These are phyloP conservation scores for Aspergillus indologenus DNA, from an alignment of 495 filamentous ascomycete species.

Conservation along the genomic window DNA sequence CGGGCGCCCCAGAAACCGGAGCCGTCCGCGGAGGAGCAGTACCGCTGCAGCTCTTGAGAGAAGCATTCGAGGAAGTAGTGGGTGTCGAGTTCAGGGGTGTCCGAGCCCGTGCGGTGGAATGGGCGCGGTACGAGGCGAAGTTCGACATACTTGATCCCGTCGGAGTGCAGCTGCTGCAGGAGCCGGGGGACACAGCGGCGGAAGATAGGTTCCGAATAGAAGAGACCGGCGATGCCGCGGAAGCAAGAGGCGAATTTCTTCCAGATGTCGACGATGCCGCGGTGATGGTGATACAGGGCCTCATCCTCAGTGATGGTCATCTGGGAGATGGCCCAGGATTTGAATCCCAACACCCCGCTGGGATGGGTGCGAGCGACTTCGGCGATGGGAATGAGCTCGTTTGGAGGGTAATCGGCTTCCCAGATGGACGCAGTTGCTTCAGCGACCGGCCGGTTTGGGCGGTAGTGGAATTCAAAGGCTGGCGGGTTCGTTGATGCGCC, in stretches of 20 bases:
- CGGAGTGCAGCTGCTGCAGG: slow-evolving; percentile 13
- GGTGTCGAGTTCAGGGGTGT: slow-evolving; percentile 5
- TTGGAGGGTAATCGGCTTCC: slow-evolving; percentile 7
- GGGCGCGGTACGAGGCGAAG: slow-evolving; percentile 10
- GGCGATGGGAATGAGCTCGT: slow-evolving; percentile 1
- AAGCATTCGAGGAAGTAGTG: slow-evolving; percentile 15
- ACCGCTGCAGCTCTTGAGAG: slow-evolving; percentile 11
- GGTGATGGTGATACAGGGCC: slow-evolving; percentile 13
- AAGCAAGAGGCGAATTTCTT: slow-evolving; percentile 13
- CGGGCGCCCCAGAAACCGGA: slow-evolving; percentile 13
- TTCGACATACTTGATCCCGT: slow-evolving; percentile 16
- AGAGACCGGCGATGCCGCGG: slow-evolving; percentile 9
- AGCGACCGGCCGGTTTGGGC: not conserved
- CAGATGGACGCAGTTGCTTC: slow-evolving; percentile 2
- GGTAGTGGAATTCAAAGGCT: slow-evolving; percentile 10
- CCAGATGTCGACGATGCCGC: slow-evolving; percentile 15
- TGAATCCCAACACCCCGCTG: slow-evolving; percentile 7
- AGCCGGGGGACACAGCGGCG: slow-evolving; percentile 14
- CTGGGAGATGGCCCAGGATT: slow-evolving; percentile 11
- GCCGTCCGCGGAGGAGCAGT: slow-evolving; percentile 10
- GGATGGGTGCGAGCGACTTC: slow-evolving; percentile 6
- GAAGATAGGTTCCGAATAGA: slow-evolving; percentile 14
- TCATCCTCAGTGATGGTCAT: slow-evolving; percentile 17
- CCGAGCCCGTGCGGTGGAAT: slow-evolving; percentile 7
- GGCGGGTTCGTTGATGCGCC: not conserved